Evolutionary conservation across 805 yeast species (phyloP).

Genomic region (Barnettozyma populi): DNA sequence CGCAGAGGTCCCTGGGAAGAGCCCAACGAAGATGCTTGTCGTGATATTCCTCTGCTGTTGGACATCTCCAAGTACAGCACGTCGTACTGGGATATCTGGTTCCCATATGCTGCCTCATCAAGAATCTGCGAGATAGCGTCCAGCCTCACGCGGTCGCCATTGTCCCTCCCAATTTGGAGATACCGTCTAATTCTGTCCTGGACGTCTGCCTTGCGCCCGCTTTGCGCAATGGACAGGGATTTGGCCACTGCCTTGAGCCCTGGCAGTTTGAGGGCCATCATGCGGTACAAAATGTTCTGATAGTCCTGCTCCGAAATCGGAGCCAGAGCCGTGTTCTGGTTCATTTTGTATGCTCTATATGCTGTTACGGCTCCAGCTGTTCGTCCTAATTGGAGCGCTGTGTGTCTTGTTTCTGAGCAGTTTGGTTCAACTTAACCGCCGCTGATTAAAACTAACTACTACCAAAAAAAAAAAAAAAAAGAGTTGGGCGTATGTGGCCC

Average conservation of each 20-base stretch:
- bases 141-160: slow-evolving; percentile 38
- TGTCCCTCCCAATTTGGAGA: slow-evolving; percentile 36
- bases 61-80: slow-evolving; percentile 15
- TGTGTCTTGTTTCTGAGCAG: neutral
- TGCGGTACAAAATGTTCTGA: slow-evolving; percentile 2
- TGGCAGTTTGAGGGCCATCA: slow-evolving; percentile 33
- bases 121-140: slow-evolving; percentile 41
- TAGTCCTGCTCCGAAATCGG: slow-evolving; percentile 2
- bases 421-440: neutral
- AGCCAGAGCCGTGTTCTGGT: neutral
- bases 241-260: slow-evolving; percentile 50
- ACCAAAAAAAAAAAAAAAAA: neutral
- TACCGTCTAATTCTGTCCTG: slow-evolving; percentile 47
- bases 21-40: neutral
- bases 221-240: slow-evolving; percentile 39
- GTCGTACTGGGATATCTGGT: slow-evolving; percentile 36
- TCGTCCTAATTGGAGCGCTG: neutral
- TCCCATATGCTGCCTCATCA: slow-evolving; percentile 29
- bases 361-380: neutral
- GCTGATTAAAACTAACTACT: neutral
- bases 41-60: neutral
- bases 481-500: neutral
- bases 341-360: neutral
- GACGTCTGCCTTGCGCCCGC: slow-evolving; percentile 60
- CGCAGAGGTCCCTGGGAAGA: slow-evolving; percentile 8